A percentile compares a stretch with the other conserved stretches of the same genome.
These are phyloP conservation scores for Dothistroma pini DNA, from an alignment of 2,329 filamentous ascomycete genomes.

Conservation along the genomic window DNA sequence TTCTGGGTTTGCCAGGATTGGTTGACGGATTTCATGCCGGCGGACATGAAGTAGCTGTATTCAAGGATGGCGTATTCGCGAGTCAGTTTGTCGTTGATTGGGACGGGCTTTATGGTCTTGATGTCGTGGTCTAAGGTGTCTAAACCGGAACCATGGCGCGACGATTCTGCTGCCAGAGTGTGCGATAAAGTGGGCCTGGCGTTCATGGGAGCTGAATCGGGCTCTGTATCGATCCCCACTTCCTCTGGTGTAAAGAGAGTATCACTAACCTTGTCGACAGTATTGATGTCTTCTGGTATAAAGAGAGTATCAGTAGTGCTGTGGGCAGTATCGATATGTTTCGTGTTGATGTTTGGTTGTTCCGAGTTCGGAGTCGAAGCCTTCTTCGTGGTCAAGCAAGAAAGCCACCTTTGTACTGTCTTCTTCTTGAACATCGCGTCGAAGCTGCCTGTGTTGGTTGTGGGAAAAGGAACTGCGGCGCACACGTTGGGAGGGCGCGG, in stretches of 20 bases:
- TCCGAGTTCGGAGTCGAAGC: neutral
- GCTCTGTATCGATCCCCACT: neutral
- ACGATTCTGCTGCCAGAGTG: neutral
- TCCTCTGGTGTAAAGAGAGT: neutral
- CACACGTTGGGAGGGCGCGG: too few species aligned
- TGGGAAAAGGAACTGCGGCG: too few species aligned
- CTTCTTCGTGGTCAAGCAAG: neutral
- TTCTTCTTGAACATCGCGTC: neutral
- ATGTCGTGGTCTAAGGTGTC: neutral
- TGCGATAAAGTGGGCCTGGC: neutral
- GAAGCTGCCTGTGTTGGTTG: neutral
- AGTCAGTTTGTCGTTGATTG: neutral
- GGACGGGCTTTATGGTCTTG: neutral
- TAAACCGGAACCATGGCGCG: neutral
- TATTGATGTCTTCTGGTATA: neutral
- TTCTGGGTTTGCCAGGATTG: neutral
- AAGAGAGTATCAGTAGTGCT: neutral
- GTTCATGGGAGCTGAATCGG: neutral
- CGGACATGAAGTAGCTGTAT: neutral
- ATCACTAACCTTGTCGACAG: neutral
- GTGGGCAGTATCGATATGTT: neutral
- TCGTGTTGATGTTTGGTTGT: neutral
- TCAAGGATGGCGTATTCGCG: neutral
- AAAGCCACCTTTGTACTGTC: neutral
- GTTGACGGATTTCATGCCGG: neutral